Percentiles rank a stretch among this genome's conserved stretches.
These are phyloP conservation scores for Canariomyces notabilis DNA, from an alignment of 2,329 filamentous ascomycete species.

Conservation along the genomic window DNA sequence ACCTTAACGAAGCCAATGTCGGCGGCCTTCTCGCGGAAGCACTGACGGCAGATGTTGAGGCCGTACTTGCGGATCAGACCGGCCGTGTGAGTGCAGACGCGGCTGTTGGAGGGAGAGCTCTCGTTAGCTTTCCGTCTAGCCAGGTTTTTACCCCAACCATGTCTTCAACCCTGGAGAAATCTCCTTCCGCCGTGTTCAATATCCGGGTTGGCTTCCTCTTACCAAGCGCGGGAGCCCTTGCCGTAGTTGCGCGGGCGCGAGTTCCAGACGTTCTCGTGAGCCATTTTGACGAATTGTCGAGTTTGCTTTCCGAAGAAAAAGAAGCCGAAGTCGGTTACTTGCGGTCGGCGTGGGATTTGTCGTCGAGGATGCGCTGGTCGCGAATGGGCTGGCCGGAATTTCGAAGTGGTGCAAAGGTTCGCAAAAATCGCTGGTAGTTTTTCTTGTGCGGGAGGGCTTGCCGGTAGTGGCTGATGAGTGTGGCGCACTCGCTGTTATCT, in stretches of 20 bases:
- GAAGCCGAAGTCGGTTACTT: slow-evolving; percentile 15
- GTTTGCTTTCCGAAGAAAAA: slow-evolving; percentile 11
- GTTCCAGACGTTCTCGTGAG: slow-evolving; percentile 97
- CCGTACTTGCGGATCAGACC: slow-evolving; percentile 99
- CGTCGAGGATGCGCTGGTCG: slow-evolving; percentile 13
- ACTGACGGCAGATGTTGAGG: slow-evolving; percentile 80
- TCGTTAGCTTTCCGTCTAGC: slow-evolving; percentile 23
- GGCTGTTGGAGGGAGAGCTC: slow-evolving; percentile 36
- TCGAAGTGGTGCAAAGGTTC: slow-evolving; percentile 15
- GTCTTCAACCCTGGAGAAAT: background rate
- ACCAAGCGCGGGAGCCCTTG: slow-evolving; percentile 94
- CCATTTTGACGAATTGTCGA: slow-evolving; percentile 46
- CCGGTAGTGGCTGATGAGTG: slow-evolving; percentile 15
- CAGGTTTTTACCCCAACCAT: slow-evolving; percentile 9
- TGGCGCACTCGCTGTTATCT: slow-evolving; percentile 3
- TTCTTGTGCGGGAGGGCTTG: slow-evolving; percentile 24
- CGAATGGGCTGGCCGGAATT: slow-evolving; percentile 21
- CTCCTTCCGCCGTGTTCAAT: slow-evolving; percentile 2
- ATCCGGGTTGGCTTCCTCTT: slow-evolving; percentile 38
- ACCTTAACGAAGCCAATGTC: slow-evolving; percentile 73
- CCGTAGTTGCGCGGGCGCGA: slow-evolving; percentile 95
- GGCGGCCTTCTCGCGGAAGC: slow-evolving; percentile 69
- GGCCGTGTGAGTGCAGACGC: slow-evolving; percentile 82
- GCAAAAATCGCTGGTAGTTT: slow-evolving; percentile 19
- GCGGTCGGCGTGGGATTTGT: slow-evolving; percentile 17